Conservation (phyloP, 1,139 yeast species). For the Geotrichum candidum region DNA sequence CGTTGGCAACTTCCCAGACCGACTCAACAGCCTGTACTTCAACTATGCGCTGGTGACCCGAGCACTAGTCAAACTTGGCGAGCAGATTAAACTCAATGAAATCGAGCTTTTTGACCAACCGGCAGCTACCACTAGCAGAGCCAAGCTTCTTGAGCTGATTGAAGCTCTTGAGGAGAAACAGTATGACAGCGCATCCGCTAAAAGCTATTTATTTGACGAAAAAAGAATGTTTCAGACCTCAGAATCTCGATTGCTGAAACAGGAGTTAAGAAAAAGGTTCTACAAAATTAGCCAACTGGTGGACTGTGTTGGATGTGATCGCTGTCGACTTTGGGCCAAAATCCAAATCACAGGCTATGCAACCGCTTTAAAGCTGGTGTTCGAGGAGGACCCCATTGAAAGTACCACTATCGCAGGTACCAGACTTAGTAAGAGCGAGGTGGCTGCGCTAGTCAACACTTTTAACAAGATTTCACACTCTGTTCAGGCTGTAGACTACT, state of each 20-base stretch:
- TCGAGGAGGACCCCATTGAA: slow-evolving; percentile 58
- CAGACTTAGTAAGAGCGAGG: slow-evolving; percentile 69
- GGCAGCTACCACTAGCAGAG: not conserved
- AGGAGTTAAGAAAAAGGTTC: slow-evolving; percentile 79
- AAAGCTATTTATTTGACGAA: slow-evolving; percentile 45
- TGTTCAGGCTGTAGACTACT: slow-evolving; percentile 63
- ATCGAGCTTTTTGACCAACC: not conserved
- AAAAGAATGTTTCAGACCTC: slow-evolving; percentile 44
- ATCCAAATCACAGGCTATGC: slow-evolving; percentile 96
- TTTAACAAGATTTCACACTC: slow-evolving; percentile 88
- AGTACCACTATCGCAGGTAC: slow-evolving; percentile 34
- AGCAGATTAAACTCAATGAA: slow-evolving; percentile 3
- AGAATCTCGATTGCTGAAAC: slow-evolving; percentile 49
- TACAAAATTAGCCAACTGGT: slow-evolving; percentile 85
- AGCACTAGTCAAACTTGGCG: slow-evolving; percentile 57
- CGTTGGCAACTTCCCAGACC: slow-evolving; percentile 83
- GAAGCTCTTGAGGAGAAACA: not conserved
- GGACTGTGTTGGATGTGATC: slow-evolving; percentile 98
- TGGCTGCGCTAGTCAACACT: slow-evolving; percentile 86
- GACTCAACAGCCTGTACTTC: slow-evolving; percentile 82
- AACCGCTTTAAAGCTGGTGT: slow-evolving; percentile 82
- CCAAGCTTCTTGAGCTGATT: not conserved
- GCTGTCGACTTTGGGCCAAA: slow-evolving; percentile 97
- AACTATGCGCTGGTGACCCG: slow-evolving; percentile 86
- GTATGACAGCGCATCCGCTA: not conserved